Evolutionary conservation across 192 early-diverging fungal species (phyloP).

Genomic region (Backusella australiensis): DNA sequence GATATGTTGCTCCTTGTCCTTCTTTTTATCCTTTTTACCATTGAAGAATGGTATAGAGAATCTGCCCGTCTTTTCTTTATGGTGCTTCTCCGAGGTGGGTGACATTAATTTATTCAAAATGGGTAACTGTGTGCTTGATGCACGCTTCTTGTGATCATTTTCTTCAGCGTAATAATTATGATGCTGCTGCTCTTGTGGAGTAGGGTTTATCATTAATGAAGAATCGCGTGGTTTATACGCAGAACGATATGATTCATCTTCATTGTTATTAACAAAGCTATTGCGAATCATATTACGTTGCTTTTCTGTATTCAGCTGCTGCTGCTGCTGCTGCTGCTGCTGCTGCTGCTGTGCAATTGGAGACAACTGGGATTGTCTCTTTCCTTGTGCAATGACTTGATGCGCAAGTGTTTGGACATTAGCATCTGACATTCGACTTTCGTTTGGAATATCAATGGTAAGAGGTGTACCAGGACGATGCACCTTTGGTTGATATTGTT

Average conservation of each 20-base stretch:
- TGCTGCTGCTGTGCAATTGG: not conserved
- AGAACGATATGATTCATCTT: not conserved
- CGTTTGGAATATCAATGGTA: slow-evolving; percentile 30
- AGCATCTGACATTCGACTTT: not conserved
- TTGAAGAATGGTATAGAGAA: slow-evolving; percentile 9
- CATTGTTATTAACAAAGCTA: slow-evolving; percentile 12
- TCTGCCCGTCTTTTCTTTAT: not conserved
- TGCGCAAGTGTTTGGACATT: not conserved
- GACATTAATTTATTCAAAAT: not conserved
- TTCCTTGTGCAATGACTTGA: slow-evolving; percentile 16
- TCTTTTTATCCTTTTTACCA: slow-evolving; percentile 16
- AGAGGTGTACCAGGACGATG: slow-evolving; percentile 15
- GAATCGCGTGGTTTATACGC: not conserved
- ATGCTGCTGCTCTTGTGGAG: not conserved
- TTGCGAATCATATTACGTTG: not conserved
- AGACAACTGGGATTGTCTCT: not conserved
- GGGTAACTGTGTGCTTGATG: not conserved
- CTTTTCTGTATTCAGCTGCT: slow-evolving; percentile 1
- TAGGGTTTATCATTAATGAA: not conserved
- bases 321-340: not conserved
- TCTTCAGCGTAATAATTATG: not conserved
- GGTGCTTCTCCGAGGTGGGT: not conserved
- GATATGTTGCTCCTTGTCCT: not conserved
- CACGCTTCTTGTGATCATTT: not conserved
- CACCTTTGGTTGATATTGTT: not conserved